Percentiles rank a stretch among this genome's conserved stretches.
Evolutionary conservation across 2,329 filamentous ascomycete species (phyloP).

Genomic region (Trichoderma afroharzianum): DNA sequence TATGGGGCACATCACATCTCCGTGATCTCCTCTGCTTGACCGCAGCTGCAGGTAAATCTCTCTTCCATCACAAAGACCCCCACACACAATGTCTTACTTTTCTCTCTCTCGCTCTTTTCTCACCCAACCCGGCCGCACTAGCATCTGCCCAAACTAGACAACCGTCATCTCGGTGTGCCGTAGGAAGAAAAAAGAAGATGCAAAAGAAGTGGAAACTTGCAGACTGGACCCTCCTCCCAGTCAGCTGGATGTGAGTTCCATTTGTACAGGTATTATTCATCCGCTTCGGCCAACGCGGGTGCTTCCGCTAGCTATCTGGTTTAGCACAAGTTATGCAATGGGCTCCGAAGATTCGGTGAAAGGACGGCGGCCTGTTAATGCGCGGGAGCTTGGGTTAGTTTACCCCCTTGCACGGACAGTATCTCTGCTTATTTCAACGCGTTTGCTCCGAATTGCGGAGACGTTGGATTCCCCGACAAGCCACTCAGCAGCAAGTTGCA

Average conservation of each 20-base stretch:
- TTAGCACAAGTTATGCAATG: neutral
- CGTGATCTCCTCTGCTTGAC: neutral
- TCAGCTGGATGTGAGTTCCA: neutral
- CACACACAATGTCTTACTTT: neutral
- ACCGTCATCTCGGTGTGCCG: neutral
- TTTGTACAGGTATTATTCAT: neutral
- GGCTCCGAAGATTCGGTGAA: neutral
- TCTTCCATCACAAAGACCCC: neutral
- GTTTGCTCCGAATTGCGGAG: slow-evolving; percentile 1
- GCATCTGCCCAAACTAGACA: neutral
- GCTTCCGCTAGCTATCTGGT: neutral
- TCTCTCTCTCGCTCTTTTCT: neutral
- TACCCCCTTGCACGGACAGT: neutral
- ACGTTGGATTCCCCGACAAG: neutral
- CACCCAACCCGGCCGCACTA: neutral
- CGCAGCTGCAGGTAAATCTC: neutral
- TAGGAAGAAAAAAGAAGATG: neutral
- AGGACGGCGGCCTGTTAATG: neutral
- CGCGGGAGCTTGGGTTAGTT: slow-evolving; percentile 1
- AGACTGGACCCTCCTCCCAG: neutral
- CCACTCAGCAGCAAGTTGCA: neutral
- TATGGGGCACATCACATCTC: neutral
- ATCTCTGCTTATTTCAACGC: slow-evolving; percentile 1
- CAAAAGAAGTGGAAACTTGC: neutral
- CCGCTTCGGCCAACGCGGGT: neutral